Conservation (phyloP, 306 rosid species). For the Corylus americana region DNA sequence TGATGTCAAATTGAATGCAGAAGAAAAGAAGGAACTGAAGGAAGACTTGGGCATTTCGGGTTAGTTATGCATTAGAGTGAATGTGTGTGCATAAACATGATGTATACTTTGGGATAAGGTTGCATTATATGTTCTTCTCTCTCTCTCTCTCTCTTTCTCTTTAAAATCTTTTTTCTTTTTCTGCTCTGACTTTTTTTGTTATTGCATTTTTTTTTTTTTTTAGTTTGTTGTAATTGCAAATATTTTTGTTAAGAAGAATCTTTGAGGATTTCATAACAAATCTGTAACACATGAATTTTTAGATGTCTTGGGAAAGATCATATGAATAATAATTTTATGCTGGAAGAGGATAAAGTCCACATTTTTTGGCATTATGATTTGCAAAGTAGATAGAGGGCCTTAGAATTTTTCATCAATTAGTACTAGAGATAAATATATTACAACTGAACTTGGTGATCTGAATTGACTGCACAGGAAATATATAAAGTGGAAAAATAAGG, state of each 20-base stretch:
- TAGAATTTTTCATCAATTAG: not conserved
- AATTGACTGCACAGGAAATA: not conserved
- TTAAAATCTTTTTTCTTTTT: not conserved
- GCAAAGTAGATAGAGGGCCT: not conserved
- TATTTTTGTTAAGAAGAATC: not conserved
- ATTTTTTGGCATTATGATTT: not conserved
- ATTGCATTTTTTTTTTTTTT: not conserved
- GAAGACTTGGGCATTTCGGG: constrained; percentile 77
- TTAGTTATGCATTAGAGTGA: constrained; percentile 28
- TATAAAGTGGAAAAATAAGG: not conserved
- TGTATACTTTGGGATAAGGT: not conserved
- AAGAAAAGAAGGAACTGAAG: constrained; percentile 60
- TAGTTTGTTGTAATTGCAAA: not conserved
- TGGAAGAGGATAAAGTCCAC: not conserved
- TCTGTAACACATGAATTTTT: not conserved
- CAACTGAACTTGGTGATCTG: not conserved
- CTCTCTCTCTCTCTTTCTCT: constrained; percentile 21
- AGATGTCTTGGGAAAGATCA: not conserved
- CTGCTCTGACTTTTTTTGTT: not conserved
- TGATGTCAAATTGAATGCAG: constrained; percentile 53
- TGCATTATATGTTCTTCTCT: constrained; percentile 1
- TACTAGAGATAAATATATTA: not conserved
- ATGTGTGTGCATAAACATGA: not conserved
- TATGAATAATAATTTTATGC: not conserved
- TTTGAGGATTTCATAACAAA: not conserved